Conservation (phyloP, 148 eudicot species). For the Limonium bicolor region DNA sequence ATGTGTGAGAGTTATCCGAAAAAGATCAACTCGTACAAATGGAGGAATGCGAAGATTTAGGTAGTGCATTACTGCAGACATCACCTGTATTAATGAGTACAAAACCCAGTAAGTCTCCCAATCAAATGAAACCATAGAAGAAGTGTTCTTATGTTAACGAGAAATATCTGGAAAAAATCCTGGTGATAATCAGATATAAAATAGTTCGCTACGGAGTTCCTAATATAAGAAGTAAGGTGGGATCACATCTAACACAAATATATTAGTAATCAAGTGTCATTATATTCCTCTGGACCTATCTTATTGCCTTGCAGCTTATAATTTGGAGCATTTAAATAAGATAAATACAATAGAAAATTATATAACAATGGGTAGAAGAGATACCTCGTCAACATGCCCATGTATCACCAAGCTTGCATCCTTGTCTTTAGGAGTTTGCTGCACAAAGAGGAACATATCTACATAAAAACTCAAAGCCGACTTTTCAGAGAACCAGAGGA, state of each 20-base stretch:
- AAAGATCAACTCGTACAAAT: slow-evolving; percentile 73
- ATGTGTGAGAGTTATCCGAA: slow-evolving; percentile 51
- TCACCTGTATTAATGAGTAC: slow-evolving; percentile 61
- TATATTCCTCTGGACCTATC: background rate
- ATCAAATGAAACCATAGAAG: no score
- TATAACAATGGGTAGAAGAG: background rate
- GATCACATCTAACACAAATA: no score
- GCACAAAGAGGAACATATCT: slow-evolving; percentile 4
- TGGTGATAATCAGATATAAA: background rate
- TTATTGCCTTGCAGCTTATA: background rate
- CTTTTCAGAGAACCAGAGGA: no score
- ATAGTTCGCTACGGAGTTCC: no score
- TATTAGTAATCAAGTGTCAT: no score
- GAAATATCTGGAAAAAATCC: background rate
- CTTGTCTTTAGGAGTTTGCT: slow-evolving; percentile 95
- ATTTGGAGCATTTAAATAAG: background rate
- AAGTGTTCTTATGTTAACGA: slow-evolving; percentile 8
- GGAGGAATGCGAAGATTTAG: slow-evolving; percentile 68
- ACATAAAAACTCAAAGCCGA: background rate
- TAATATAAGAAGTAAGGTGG: no score
- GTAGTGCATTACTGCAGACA: slow-evolving; percentile 59
- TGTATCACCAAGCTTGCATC: slow-evolving; percentile 81
- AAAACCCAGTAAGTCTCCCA: no score
- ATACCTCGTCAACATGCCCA: slow-evolving; percentile 85
- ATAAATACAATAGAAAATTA: background rate